Conservation (phyloP, 2,329 filamentous ascomycete species). For the Aureobasidium sp. region DNA sequence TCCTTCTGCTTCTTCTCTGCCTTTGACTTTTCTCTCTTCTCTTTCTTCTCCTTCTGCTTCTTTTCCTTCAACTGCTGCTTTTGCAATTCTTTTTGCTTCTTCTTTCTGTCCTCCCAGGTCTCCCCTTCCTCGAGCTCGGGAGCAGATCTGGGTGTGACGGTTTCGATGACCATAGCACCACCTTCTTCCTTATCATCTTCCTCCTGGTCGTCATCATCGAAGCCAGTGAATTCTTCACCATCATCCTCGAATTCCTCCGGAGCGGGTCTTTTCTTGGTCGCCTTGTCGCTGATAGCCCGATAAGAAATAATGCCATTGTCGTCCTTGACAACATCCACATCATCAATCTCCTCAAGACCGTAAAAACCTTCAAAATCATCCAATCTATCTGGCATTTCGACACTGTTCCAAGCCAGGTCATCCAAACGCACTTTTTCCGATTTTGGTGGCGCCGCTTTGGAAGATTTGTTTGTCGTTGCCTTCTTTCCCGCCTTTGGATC, state of each 20-base stretch:
- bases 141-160: neutral
- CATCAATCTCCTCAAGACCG: slow-evolving; percentile 84
- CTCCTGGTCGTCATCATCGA: slow-evolving; percentile 35
- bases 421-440: slow-evolving; percentile 38
- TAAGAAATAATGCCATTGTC: slow-evolving; percentile 45
- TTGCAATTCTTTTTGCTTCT: slow-evolving; percentile 26
- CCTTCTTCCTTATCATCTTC: neutral
- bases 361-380: slow-evolving; percentile 93
- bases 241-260: slow-evolving; percentile 29
- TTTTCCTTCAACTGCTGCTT: slow-evolving; percentile 20
- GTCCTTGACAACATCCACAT: slow-evolving; percentile 69
- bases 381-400: slow-evolving; percentile 65
- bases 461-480: slow-evolving; percentile 8
- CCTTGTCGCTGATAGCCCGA: slow-evolving; percentile 25
- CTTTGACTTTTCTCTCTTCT: slow-evolving; percentile 18
- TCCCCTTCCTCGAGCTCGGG: slow-evolving; percentile 24
- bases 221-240: slow-evolving; percentile 58
- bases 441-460: slow-evolving; percentile 12
- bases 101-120: slow-evolving; percentile 20
- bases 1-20: slow-evolving; percentile 18
- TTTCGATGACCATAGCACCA: neutral
- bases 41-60: slow-evolving; percentile 21
- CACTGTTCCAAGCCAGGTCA: slow-evolving; percentile 55
- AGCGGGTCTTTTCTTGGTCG: slow-evolving; percentile 20
- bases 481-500: slow-evolving; percentile 11